Percentiles rank a stretch among this genome's conserved stretches.
Conservation (phyloP, 306 rosid genomes). For the Hippophae rhamnoides region DNA sequence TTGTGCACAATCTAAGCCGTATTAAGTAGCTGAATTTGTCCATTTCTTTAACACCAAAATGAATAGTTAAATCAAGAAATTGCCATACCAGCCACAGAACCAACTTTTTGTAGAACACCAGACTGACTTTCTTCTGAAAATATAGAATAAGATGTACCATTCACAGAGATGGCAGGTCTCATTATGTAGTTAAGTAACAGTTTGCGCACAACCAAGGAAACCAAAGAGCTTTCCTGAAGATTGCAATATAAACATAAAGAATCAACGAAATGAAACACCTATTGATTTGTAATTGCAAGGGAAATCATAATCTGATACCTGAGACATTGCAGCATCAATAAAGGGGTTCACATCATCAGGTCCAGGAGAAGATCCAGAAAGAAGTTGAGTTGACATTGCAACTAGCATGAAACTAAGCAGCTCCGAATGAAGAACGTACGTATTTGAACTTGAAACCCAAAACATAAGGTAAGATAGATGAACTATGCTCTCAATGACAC, state of each 20-base stretch:
- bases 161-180: conserved; percentile 40
- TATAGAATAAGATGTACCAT: conserved; percentile 54
- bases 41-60: too few relatives aligned
- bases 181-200: conserved; percentile 62
- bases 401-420: conserved; percentile 87
- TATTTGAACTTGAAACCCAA: conserved; percentile 35
- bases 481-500: conserved; percentile 19
- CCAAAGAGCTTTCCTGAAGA: conserved; percentile 75
- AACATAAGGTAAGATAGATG: conserved; percentile 31
- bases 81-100: conserved; percentile 90
- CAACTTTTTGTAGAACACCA: conserved; percentile 82
- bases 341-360: conserved; percentile 77
- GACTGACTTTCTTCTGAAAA: conserved; percentile 73
- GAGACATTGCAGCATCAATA: conserved; percentile 86
- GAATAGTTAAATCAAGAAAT: background rate
- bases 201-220: conserved; percentile 55
- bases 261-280: conserved; percentile 2
- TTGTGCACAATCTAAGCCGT: too few relatives aligned
- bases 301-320: conserved; percentile 43
- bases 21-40: too few relatives aligned
- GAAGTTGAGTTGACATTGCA: conserved; percentile 97
- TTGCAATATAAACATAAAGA: conserved; percentile 21
- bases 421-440: conserved; percentile 74
- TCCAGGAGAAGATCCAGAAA: conserved; percentile 89
- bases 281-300: conserved; percentile 14